A percentile compares a stretch with the other conserved stretches of the same genome.
phyloP scores from a whole-genome alignment of 768 basidiomycete genomes.

The Lentinula aciculospora region DNA sequence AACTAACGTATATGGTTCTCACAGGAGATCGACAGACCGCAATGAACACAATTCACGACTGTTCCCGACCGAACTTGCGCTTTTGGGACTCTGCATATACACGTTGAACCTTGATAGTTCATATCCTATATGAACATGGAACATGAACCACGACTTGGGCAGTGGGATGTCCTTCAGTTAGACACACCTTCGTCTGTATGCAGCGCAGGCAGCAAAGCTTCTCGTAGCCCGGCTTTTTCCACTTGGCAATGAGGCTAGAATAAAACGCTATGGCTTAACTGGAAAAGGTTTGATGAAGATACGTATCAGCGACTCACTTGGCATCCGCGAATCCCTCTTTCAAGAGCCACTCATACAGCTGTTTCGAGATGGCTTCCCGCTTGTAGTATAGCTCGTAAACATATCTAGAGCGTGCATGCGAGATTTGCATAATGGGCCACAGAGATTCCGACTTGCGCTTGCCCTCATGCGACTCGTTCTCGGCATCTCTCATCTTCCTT shows the following conservation, averaged over 20 bases:
- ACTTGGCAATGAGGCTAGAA: conserved; percentile 79
- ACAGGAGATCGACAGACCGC: conserved; percentile 56
- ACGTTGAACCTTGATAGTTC: conserved; percentile 99
- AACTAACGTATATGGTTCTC: background rate
- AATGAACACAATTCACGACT: conserved; percentile 94
- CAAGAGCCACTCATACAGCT: conserved; percentile 95
- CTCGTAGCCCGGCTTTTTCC: conserved; percentile 99
- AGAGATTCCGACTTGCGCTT: conserved; percentile 90
- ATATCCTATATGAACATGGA: conserved; percentile 64
- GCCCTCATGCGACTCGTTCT: conserved; percentile 98
- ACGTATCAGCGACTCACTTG: conserved; percentile 59
- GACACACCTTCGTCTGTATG: conserved; percentile 81
- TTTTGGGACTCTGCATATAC: conserved; percentile 96
- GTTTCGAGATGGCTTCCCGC: conserved; percentile 88
- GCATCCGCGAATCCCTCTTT: conserved; percentile 97
- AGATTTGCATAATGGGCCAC: conserved; percentile 98
- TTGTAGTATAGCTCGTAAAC: conserved; percentile 99
- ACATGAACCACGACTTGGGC: background rate
- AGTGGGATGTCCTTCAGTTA: background rate
- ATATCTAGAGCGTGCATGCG: conserved; percentile 92
- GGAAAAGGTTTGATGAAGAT: background rate
- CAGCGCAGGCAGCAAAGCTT: conserved; percentile 96
- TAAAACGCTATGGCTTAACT: background rate
- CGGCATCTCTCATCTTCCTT: conserved; percentile 98
- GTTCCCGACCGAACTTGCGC: conserved; percentile 86